Conservation (phyloP, 179 eudicot species). For the Patellifolia procumbens region DNA sequence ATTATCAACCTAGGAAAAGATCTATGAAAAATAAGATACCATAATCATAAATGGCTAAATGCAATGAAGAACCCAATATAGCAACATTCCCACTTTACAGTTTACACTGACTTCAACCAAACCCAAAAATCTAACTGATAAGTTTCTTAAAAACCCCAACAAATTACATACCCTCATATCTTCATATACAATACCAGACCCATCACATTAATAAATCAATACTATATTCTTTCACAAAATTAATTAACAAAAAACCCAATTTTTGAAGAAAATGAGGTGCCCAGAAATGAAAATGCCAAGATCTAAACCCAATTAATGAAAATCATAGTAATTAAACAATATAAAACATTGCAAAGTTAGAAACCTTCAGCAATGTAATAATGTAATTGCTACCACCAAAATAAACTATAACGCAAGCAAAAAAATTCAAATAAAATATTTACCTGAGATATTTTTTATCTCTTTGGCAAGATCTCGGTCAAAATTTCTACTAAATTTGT, state of each 20-base stretch:
- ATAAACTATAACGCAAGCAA: constrained; percentile 9
- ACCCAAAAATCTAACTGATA: constrained; percentile 9
- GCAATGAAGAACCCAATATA: background rate
- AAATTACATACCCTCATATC: constrained; percentile 20
- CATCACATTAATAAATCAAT: too few species aligned
- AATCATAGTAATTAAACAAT: background rate
- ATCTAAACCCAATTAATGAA: constrained; percentile 21
- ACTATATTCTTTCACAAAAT: background rate
- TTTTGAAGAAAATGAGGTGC: constrained; percentile 13
- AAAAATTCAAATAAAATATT: too few species aligned
- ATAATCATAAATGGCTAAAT: background rate
- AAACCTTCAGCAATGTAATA: constrained; percentile 11
- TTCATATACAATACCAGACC: too few species aligned
- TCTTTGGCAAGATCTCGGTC: constrained; percentile 34
- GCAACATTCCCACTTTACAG: constrained; percentile 15
- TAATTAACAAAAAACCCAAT: background rate
- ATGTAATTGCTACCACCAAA: background rate
- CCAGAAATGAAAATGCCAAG: constrained; percentile 23
- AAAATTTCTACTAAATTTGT: constrained; percentile 18
- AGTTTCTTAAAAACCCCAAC: constrained; percentile 10
- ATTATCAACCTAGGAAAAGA: constrained; percentile 18
- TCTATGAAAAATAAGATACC: constrained; percentile 18
- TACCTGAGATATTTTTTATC: constrained; percentile 20
- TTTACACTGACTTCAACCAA: constrained; percentile 8
- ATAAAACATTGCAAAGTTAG: constrained; percentile 15